Conservation (phyloP, 129 eudicot genomes). For the Oenanthe sinensis region DNA sequence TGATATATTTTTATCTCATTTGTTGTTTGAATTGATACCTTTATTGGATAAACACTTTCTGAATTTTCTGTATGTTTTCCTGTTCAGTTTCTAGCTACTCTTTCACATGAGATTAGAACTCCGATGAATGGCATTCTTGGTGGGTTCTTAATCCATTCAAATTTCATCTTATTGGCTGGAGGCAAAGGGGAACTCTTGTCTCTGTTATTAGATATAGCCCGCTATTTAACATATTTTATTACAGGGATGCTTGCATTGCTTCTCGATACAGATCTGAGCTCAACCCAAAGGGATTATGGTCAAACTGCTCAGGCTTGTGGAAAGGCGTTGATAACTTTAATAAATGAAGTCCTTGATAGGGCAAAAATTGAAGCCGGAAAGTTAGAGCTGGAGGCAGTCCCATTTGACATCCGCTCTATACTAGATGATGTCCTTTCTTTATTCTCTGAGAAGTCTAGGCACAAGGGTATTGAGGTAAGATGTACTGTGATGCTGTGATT, state of each 20-base stretch:
- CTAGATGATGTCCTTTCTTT: constrained; percentile 77
- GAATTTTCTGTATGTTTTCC: constrained; percentile 1
- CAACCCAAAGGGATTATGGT: constrained; percentile 74
- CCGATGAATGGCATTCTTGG: constrained; percentile 92
- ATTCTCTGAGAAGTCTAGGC: constrained; percentile 76
- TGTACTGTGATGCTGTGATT: not conserved
- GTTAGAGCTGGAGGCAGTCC: constrained; percentile 70
- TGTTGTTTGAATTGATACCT: not conserved
- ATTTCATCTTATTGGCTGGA: not conserved
- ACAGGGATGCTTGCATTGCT: constrained; percentile 77
- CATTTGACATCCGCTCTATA: constrained; percentile 61
- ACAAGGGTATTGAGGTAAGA: constrained; percentile 70
- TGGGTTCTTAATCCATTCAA: constrained; percentile 15
- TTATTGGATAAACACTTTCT: not conserved
- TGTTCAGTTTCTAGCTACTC: constrained; percentile 77
- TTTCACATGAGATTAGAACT: constrained; percentile 84
- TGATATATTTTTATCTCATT: not conserved
- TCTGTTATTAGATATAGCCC: not conserved
- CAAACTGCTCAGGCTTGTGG: constrained; percentile 91
- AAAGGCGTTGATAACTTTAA: constrained; percentile 59
- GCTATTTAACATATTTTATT: constrained; percentile 1
- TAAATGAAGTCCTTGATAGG: constrained; percentile 78
- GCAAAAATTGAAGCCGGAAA: constrained; percentile 91
- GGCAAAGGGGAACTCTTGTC: not conserved
- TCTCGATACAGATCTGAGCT: constrained; percentile 68